These are phyloP conservation scores for Guyanaporus albipodus DNA, from an alignment of 768 basidiomycete genomes.

Conservation along the genomic window DNA sequence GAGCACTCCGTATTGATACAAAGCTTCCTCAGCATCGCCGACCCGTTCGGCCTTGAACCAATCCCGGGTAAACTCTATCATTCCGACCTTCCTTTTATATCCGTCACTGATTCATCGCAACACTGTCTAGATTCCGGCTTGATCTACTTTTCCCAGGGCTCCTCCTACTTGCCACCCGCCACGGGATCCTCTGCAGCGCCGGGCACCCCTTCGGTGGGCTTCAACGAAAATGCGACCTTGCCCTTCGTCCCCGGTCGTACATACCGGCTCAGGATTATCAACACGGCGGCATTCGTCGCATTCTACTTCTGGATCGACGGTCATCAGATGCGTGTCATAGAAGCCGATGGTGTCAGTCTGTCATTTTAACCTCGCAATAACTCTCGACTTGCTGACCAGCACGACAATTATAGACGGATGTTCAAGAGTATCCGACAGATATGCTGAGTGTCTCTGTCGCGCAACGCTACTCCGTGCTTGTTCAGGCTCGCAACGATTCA, in stretches of 20 bases:
- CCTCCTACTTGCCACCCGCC: constrained; percentile 61
- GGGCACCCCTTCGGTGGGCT: constrained; percentile 62
- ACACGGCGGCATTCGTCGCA: constrained; percentile 67
- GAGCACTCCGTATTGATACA: constrained; percentile 60
- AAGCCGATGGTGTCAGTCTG: constrained; percentile 70
- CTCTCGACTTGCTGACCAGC: background rate
- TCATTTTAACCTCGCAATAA: background rate
- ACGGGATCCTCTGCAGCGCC: constrained; percentile 42
- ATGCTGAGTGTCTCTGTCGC: constrained; percentile 75
- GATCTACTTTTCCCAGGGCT: constrained; percentile 80
- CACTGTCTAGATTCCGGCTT: constrained; percentile 68
- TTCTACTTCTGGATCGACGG: constrained; percentile 91
- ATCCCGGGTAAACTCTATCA: constrained; percentile 57
- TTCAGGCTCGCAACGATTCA: constrained; percentile 86
- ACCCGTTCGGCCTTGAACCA: constrained; percentile 86
- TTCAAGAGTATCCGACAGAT: constrained; percentile 68
- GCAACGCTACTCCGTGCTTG: constrained; percentile 90
- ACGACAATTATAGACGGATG: constrained; percentile 56
- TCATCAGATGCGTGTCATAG: constrained; percentile 79
- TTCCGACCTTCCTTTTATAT: background rate
- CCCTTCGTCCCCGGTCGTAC: constrained; percentile 82
- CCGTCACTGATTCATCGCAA: too few species aligned
- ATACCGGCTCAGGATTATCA: constrained; percentile 85
- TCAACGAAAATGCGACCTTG: constrained; percentile 84
- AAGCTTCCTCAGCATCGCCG: constrained; percentile 63